Evolutionary conservation across 1,139 yeast species (phyloP).

Genomic region (Kodamaea plutei): DNA sequence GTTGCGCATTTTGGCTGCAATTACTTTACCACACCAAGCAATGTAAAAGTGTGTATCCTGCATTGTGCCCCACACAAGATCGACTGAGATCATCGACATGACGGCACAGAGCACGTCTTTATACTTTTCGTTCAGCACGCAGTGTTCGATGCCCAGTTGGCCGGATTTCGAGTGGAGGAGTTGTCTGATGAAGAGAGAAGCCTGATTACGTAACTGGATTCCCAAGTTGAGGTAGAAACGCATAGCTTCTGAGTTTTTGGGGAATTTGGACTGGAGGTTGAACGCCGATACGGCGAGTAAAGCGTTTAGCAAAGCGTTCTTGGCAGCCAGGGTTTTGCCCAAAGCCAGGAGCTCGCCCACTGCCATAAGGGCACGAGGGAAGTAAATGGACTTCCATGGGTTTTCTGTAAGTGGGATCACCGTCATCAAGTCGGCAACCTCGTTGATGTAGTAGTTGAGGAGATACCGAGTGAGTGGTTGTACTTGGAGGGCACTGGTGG

Average conservation of each 20-base stretch:
- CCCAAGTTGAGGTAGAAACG: constrained; percentile 70
- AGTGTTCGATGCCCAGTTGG: constrained; percentile 40
- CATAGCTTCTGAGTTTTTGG: constrained; percentile 58
- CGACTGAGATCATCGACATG: constrained; percentile 82
- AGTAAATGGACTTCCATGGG: constrained; percentile 84
- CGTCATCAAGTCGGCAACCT: constrained; percentile 85
- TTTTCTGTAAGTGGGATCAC: constrained; percentile 77
- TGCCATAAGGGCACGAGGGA: constrained; percentile 78
- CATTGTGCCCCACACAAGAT: constrained; percentile 90
- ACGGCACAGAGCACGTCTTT: constrained; percentile 83
- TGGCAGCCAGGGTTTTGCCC: constrained; percentile 72
- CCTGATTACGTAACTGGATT: constrained; percentile 69
- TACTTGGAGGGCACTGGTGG: constrained; percentile 58
- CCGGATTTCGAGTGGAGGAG: constrained; percentile 33
- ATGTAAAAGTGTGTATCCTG: constrained; percentile 76
- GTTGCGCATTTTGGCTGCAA: constrained; percentile 61
- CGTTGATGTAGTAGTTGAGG: constrained; percentile 68
- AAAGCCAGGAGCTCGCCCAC: constrained; percentile 74
- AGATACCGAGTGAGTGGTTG: constrained; percentile 67
- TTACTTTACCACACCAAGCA: constrained; percentile 72
- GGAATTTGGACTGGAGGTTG: constrained; percentile 70
- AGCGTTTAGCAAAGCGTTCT: constrained; percentile 76
- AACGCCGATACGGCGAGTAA: constrained; percentile 79
- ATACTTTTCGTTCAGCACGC: constrained; percentile 65
- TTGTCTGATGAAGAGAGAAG: constrained; percentile 60